Evolutionary conservation across 306 rosid species (phyloP).

Genomic region (Amphicarpaea edgeworthii): DNA sequence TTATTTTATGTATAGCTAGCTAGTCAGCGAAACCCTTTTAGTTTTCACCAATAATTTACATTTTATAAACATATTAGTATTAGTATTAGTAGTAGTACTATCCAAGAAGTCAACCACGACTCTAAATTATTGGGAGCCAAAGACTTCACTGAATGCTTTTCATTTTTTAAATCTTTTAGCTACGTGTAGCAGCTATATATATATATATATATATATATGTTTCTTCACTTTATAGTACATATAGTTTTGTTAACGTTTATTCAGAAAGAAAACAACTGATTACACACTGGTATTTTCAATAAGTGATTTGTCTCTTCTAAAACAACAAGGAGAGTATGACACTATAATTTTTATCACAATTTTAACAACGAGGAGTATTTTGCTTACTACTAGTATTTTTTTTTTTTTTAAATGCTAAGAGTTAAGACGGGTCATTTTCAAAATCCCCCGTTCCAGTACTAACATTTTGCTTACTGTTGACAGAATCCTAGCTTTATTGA

Average conservation of each 20-base stretch:
- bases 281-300: not conserved
- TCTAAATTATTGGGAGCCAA: not conserved
- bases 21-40: not conserved
- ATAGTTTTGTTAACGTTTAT: too few relatives aligned
- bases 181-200: too few relatives aligned
- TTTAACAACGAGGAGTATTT: too few relatives aligned
- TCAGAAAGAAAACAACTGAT: not conserved
- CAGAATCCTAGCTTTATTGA: not conserved
- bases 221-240: too few relatives aligned
- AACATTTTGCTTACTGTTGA: too few relatives aligned
- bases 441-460: too few relatives aligned
- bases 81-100: too few relatives aligned
- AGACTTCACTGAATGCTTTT: constrained; percentile 23
- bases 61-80: not conserved
- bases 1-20: too few relatives aligned
- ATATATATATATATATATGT: too few relatives aligned
- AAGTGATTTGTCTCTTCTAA: not conserved
- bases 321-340: not conserved
- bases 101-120: constrained; percentile 50
- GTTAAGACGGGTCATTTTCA: too few relatives aligned
- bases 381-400: too few relatives aligned
- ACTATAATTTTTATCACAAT: not conserved
- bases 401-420: too few relatives aligned
- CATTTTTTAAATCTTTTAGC: constrained; percentile 9
- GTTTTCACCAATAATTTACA: constrained; percentile 29